Evolutionary conservation across 129 eudicot species (phyloP), one percentile per base, ranked within the genome.

Genomic region (Chrysanthemum seticuspe): DNA sequence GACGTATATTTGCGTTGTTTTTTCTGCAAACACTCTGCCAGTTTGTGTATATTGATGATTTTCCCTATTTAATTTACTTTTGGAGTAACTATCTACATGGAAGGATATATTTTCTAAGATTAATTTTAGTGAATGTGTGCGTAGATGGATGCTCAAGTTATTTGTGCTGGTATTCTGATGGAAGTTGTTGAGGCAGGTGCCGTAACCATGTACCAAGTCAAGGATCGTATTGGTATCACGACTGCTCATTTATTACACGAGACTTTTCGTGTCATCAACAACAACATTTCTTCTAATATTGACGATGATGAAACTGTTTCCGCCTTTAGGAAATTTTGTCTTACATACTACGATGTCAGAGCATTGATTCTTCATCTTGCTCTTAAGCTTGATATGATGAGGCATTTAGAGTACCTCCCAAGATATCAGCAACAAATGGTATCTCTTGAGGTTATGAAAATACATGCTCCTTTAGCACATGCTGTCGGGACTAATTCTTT

Each of bases 81-180:
- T 0, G 40, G 7, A 0, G 40, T 34, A 34, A 5, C 40, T 36
- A 36, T 36, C 45, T 36, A 36, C 8, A 6, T 47, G 31, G 9
- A 48, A 47, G 14, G 6, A 47, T 1, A 13, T 47, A 1, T n/a
- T 36, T 58, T 58, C 58, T 44, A 66, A 49, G 68, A 48, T 51
- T 25, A 0, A 47, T 14, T n/a, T 34, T 25, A 45, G 48, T 29
- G 68, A 64, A 65, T 18, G 55, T 13, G 67, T 21, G 23, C 67
- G 79, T 83, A 93, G 98, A 93, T 93, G 98, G 98, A 93, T 75
- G 98, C 96, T 48, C 87, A 93, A 83, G 97, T 89, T 51, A 93
- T 93, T 34, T 87, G 96, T 13, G 97, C 96, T 59, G 93, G 89
- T 62, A 78, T 93, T 16, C 78, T 90, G 6, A 83, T 92, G 67